Evolutionary conservation across 768 basidiomycete genomes (phyloP), one percentile per base, ranked within the genome.

Genomic region (Lepiota subincarnata): DNA sequence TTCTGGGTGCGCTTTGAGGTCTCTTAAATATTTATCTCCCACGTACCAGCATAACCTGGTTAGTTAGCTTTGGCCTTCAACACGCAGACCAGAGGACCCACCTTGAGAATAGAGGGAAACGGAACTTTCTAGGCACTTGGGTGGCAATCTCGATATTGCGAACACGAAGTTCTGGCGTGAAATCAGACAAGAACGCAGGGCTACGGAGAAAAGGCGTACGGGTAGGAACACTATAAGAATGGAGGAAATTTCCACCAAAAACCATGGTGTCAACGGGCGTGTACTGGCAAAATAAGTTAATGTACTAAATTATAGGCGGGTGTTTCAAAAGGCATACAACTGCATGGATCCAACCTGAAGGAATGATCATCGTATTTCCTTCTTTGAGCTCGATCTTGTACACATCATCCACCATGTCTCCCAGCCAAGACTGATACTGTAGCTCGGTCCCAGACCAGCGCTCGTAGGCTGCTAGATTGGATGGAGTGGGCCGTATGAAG

Each of bases 321-420:
- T 31, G 10, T 5, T 39, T 31, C 48, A 48, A 31, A 39, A 34
- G 26, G 44, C 88, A 66, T 66, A 96, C 94, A 37, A 99, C 96
- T 10, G 93, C 92, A 65, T 99, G 96, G 55, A 98, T 98, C 89
- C 96, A 99, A 0, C 96, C 96, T 1, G 92, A 86, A 1, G 96
- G 93, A 49, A 97, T 95, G 44, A 95, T 90, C 87, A 94, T 89
- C 3, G 91, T 94, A 59, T 92, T 91, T 6, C 91, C 92, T 20
- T 78, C 74, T 18, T 73, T 70, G 52, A 95, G 69, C 57, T 87
- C 84, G 8, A 95, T 86, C 65, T 89, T 94, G 64, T 83, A 81
- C 6, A 99, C 97, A 59, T 92, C 88, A 58, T 97, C 93, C 8
- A 86, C 89, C 80, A 91, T 75, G 62, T 95, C 92, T 4, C 96